phyloP scores from a whole-genome alignment of 2,329 filamentous ascomycete species.

The Fusarium veterinarium region DNA sequence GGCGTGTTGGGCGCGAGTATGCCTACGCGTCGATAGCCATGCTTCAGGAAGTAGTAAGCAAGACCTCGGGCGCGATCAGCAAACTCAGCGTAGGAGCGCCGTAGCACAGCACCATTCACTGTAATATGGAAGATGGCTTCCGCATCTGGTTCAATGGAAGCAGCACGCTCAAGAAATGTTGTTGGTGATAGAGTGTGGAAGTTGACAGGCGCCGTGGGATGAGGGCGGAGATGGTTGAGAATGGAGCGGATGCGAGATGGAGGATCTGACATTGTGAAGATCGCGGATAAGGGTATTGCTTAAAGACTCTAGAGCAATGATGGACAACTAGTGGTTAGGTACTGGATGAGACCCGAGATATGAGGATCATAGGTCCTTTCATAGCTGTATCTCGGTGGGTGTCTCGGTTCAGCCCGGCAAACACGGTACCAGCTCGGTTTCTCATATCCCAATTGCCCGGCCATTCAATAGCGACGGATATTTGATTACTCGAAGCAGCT shows the following conservation, averaged over 20 bases:
- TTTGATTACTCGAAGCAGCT: constrained; percentile 21
- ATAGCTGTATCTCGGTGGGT: constrained; percentile 34
- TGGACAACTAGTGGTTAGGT: neutral
- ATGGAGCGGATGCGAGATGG: constrained; percentile 70
- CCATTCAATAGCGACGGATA: constrained; percentile 8
- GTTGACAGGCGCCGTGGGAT: constrained; percentile 62
- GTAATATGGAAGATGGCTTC: constrained; percentile 89
- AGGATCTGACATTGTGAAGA: constrained; percentile 69
- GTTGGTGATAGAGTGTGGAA: constrained; percentile 87
- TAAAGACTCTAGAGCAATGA: neutral
- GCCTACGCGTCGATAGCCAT: constrained; percentile 80
- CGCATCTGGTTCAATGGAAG: constrained; percentile 86
- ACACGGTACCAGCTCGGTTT: constrained; percentile 42
- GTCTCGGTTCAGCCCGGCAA: constrained; percentile 47
- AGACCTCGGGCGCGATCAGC: constrained; percentile 88
- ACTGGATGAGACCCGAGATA: neutral
- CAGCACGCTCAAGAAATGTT: constrained; percentile 86
- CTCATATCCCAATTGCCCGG: constrained; percentile 34
- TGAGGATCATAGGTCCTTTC: constrained; percentile 32
- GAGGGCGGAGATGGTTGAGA: constrained; percentile 60
- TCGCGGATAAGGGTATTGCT: neutral
- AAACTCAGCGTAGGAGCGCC: constrained; percentile 82
- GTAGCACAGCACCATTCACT: constrained; percentile 77
- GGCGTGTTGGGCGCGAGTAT: constrained; percentile 93
- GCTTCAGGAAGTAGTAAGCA: constrained; percentile 85